phyloP scores from a whole-genome alignment of 2,329 filamentous ascomycete species.

The Aspergillus luchuensis region DNA sequence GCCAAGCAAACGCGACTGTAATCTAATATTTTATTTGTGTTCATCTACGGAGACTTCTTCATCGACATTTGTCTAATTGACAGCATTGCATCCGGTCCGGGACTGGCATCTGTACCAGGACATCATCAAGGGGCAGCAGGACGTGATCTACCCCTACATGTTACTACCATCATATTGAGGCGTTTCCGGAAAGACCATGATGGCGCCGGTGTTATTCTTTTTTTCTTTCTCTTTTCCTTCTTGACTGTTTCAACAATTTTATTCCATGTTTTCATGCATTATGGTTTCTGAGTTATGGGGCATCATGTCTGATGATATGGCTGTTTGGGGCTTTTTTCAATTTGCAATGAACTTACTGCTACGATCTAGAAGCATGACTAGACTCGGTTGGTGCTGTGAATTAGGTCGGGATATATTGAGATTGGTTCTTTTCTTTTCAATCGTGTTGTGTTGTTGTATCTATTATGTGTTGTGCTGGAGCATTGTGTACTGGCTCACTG shows the following conservation, averaged over 20 bases:
- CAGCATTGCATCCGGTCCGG: neutral
- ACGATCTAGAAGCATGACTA: no score
- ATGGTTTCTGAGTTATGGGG: neutral
- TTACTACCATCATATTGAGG: neutral
- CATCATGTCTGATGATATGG: neutral
- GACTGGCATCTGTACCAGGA: neutral
- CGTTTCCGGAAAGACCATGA: conserved; percentile 1
- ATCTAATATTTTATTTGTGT: conserved; percentile 6
- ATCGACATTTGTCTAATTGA: no score
- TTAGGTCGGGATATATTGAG: no score
- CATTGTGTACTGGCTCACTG: no score
- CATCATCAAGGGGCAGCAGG: neutral
- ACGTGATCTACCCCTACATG: conserved; percentile 5
- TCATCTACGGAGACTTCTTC: neutral
- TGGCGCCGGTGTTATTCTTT: neutral
- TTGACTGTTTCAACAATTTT: neutral
- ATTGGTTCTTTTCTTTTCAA: no score
- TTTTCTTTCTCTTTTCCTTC: conserved; percentile 6
- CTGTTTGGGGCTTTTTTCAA: neutral
- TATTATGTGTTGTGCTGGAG: no score
- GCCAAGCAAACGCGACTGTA: neutral
- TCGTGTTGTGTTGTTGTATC: no score
- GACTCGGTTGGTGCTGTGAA: no score
- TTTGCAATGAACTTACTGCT: no score
- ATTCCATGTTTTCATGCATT: neutral